These are phyloP conservation scores for Melastoma malabathricum DNA, from an alignment of 345 rosid species.

Conservation along the genomic window DNA sequence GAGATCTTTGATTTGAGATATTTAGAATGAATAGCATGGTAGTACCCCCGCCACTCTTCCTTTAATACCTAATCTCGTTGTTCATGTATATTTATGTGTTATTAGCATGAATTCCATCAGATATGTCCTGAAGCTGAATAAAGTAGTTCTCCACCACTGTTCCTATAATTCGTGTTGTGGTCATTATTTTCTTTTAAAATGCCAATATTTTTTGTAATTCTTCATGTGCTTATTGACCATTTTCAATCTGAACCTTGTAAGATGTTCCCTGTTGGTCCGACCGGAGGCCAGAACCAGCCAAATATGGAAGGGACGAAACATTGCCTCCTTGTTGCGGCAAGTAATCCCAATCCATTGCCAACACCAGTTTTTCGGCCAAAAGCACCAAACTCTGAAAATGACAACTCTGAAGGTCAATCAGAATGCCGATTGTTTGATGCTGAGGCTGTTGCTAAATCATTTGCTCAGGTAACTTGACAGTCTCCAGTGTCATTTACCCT, in stretches of 20 bases:
- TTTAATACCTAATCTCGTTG: no score
- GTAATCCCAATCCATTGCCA: conserved; percentile 82
- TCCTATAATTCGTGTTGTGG: neutral
- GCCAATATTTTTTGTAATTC: conserved; percentile 2
- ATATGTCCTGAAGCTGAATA: no score
- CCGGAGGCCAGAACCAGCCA: conserved; percentile 56
- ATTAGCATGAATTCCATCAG: no score
- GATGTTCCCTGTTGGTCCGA: conserved; percentile 53
- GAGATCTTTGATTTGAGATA: no score
- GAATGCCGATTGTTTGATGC: conserved; percentile 80
- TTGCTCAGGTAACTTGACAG: conserved; percentile 39
- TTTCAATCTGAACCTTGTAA: conserved; percentile 20
- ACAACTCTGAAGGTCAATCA: conserved; percentile 39
- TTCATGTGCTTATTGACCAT: conserved; percentile 9
- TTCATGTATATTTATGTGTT: no score
- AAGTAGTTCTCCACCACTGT: no score
- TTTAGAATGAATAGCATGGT: no score
- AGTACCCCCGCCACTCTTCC: no score
- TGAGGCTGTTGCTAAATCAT: conserved; percentile 69
- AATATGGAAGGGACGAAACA: conserved; percentile 64
- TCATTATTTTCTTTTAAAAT: neutral
- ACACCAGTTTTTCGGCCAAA: conserved; percentile 85
- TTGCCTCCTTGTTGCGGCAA: conserved; percentile 83
- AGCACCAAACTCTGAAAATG: conserved; percentile 48
- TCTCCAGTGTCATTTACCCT: conserved; percentile 5